A percentile compares a stretch with the other conserved stretches of the same genome.
Conservation (phyloP, 192 early-diverging fungal genomes). For the Coemansia umbellata region DNA sequence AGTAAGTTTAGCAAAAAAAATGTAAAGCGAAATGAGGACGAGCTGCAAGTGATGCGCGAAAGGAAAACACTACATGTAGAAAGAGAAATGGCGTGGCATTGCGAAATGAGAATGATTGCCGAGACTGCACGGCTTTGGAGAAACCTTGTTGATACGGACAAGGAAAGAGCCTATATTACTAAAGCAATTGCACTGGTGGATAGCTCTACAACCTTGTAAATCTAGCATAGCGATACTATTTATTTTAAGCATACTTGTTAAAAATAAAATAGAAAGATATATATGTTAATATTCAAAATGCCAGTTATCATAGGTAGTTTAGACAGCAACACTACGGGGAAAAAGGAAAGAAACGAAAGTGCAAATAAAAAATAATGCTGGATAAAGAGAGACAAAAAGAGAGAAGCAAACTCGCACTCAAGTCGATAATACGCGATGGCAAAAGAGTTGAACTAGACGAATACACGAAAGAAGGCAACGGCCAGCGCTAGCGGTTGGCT, state of each 20-base stretch:
- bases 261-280: neutral
- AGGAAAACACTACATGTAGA: slow-evolving; percentile 27
- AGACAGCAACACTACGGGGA: too few relatives aligned
- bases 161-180: neutral
- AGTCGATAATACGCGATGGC: too few relatives aligned
- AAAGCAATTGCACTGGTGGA: neutral
- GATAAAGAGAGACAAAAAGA: neutral
- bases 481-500: too few relatives aligned
- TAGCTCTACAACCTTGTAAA: neutral
- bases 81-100: slow-evolving; percentile 27
- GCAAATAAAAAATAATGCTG: neutral
- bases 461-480: too few relatives aligned
- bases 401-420: neutral
- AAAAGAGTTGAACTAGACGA: too few relatives aligned
- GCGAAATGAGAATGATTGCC: slow-evolving; percentile 16
- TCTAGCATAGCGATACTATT: neutral
- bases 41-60: slow-evolving; percentile 32
- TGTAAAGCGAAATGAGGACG: slow-evolving; percentile 9
- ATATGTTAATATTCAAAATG: too few relatives aligned
- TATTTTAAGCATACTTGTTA: neutral
- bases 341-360: neutral
- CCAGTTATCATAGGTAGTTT: too few relatives aligned
- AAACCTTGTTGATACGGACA: neutral
- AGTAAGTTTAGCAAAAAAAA: neutral
- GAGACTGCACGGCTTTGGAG: slow-evolving; percentile 18